Evolutionary conservation across 208 protist genomes (phyloP).

Genomic region (Leptomonas pyrrhocoris): DNA sequence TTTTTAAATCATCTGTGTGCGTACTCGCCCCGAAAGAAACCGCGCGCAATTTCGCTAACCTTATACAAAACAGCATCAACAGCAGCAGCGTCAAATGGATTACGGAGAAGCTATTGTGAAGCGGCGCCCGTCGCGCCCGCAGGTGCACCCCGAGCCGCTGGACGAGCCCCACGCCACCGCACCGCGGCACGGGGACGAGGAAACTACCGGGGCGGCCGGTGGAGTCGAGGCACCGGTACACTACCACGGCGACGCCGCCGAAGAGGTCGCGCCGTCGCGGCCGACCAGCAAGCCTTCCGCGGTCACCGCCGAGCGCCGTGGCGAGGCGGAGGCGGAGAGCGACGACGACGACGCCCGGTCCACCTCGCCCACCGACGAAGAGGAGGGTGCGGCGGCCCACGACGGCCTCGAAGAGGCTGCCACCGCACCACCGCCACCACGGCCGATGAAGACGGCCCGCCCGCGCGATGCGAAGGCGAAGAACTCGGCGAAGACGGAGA

Average conservation of each 20-base stretch:
- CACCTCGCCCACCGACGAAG: not conserved
- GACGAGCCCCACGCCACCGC: not conserved
- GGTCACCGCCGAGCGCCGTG: not conserved
- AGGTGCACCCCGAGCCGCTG: not conserved
- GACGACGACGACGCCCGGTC: not conserved
- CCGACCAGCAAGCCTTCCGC: constrained; percentile 7
- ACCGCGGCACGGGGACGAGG: not conserved
- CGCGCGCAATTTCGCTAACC: not conserved
- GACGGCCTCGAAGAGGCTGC: not conserved
- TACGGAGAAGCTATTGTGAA: constrained; percentile 9
- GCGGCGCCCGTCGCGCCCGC: constrained; percentile 7
- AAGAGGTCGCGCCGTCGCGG: not conserved
- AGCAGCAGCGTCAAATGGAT: constrained; percentile 5
- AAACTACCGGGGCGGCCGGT: no score
- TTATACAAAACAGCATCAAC: not conserved
- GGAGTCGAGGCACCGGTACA: no score
- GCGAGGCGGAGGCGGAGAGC: not conserved
- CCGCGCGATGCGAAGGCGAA: constrained; percentile 9
- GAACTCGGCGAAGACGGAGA: constrained; percentile 17
- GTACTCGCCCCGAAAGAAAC: no score
- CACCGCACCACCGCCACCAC: constrained; percentile 1
- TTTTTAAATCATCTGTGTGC: no score
- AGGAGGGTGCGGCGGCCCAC: not conserved
- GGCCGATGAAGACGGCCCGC: constrained; percentile 6
- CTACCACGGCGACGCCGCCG: not conserved